Base-by-base conservation (phyloP, 805 yeast species). In the Lachancea fermentati region DNA sequence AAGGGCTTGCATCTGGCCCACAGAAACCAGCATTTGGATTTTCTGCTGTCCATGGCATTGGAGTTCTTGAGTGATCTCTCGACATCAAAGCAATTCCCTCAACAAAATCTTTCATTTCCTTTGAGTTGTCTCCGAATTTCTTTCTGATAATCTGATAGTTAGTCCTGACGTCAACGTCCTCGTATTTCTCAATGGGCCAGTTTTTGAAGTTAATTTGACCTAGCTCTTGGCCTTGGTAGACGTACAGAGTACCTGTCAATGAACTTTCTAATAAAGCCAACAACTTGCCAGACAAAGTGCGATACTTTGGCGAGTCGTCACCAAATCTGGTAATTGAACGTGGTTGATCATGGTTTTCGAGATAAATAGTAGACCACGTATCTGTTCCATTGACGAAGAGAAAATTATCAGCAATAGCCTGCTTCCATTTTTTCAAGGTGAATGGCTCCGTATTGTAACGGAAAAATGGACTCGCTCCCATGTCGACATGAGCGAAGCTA, bases 221-320 rank as follows among this genome's bases (percentile, higher is more conserved):
- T 45, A 77, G 61, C 50, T 77, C 82, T 55, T 77, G 82, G 37
- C 81, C 82, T 57, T 77, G 81, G 58, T 75, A 77, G 30, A 77
- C 59, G 58, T 66, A 77, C 39, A 74, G 56, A 11, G 81, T 75
- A 36, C 82, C 81, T 19, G 76, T 69, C 47, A 75, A 64, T 11
- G 77, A 51, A 9, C 65, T 41, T 45, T 70, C 68, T 52, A 76
- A 55, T 34, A 70, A 45, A 13, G 77, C 66, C 45, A 76, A 52
- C 52, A 75, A 56, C 58, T 76, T 76, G 19, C 76, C 75, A 19
- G 75, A 66, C 37, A 58, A 52, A 37, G 51, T 61, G 33, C 69
- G 55, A 57, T 53, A 42, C 37, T 57, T 48, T 19, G 58, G 58
- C 5, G 67, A 58, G 36, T 65, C 70, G 55, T 66, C 65, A 34